Evolutionary conservation across 2,329 filamentous ascomycete genomes (phyloP), one percentile per base, ranked within the genome.

Genomic region (Triangularia verruculosa): DNA sequence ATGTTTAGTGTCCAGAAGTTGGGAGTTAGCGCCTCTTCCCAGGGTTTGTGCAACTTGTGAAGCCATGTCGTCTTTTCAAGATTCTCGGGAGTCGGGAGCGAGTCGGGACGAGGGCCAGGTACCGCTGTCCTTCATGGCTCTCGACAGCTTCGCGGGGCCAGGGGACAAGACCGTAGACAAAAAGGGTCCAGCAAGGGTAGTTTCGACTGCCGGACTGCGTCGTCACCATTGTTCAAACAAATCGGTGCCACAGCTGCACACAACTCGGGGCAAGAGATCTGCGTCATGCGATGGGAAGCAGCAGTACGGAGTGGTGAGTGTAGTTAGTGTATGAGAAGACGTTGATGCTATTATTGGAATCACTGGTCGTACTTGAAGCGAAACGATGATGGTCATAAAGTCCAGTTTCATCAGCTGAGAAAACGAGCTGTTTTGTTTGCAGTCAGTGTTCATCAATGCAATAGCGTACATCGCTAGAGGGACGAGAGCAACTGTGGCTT

Each of bases 121-220:
- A 43, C 34, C 34, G 34, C 34, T 43, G 34, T 43, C 34, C 34
- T 43, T 43, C 60, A 58, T 54, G 56, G 57, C 27, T 43, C 56
- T 61, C 54, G 27, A 56, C 59, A 53, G 59, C 51, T 65, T 53
- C 51, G 52, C 27, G 57, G n/a, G 57, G 22, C 55, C 56, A 67
- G 61, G 52, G n/a, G n/a, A n/a, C n/a, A n/a, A n/a, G n/a, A n/a
- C n/a, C n/a, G n/a, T n/a, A n/a, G 30, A 32, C 47, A 34, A 32
- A 6, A n/a, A 51, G 25, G 56, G 22, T 25, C 25, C 27, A 51
- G 53, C 34, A 43, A 43, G 34, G 34, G 17, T 43, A n/a, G 34
- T 43, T 17, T 17, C 17, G n/a, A 43, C 34, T 43, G 15, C 34
- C 34, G 34, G 17, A 17, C 15, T 43, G n/a, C 34, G 7, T 43